phyloP scores from a whole-genome alignment of 352 stramenopile genomes.

The Phytophthora aleatoria region DNA sequence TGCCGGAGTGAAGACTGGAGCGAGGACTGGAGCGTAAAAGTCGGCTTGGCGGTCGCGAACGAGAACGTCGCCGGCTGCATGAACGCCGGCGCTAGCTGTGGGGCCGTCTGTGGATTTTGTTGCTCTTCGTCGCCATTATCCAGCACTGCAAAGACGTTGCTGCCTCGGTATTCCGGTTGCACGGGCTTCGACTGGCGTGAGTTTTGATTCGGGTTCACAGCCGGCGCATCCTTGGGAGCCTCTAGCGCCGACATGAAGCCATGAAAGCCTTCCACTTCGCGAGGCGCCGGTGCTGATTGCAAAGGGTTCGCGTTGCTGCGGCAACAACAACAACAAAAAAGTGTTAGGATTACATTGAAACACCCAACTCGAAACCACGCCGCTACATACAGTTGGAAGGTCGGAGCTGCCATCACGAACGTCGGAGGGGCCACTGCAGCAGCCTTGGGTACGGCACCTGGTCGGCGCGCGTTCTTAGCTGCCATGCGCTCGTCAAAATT shows the following conservation, averaged over 20 bases:
- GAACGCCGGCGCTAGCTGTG: slow-evolving; percentile 35
- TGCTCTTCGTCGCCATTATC: slow-evolving; percentile 55
- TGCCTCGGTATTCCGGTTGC: slow-evolving; percentile 39
- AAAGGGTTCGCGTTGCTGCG: slow-evolving; percentile 34
- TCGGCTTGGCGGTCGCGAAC: slow-evolving; percentile 37
- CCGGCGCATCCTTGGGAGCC: slow-evolving; percentile 45
- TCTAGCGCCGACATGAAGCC: slow-evolving; percentile 71
- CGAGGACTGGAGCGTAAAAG: slow-evolving; percentile 22
- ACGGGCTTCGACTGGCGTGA: slow-evolving; percentile 32
- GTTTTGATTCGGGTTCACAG: slow-evolving; percentile 27
- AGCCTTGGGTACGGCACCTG: slow-evolving; percentile 26
- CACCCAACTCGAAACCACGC: neutral
- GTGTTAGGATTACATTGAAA: slow-evolving; percentile 1
- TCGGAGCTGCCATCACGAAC: slow-evolving; percentile 67
- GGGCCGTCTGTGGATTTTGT: slow-evolving; percentile 12
- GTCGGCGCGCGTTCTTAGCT: slow-evolving; percentile 39
- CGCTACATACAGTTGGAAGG: slow-evolving; percentile 70
- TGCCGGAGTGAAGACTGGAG: slow-evolving; percentile 31
- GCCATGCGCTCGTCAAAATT: slow-evolving; percentile 84
- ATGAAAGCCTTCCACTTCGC: slow-evolving; percentile 70
- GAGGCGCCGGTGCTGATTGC: slow-evolving; percentile 11
- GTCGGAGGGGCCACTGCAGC: slow-evolving; percentile 50
- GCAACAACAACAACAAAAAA: neutral
- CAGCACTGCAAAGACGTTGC: slow-evolving; percentile 72
- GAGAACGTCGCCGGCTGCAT: slow-evolving; percentile 76